Evolutionary conservation across 306 rosid species (phyloP), one percentile per base, ranked within the genome.

Genomic region (Lathyrus sativus): DNA sequence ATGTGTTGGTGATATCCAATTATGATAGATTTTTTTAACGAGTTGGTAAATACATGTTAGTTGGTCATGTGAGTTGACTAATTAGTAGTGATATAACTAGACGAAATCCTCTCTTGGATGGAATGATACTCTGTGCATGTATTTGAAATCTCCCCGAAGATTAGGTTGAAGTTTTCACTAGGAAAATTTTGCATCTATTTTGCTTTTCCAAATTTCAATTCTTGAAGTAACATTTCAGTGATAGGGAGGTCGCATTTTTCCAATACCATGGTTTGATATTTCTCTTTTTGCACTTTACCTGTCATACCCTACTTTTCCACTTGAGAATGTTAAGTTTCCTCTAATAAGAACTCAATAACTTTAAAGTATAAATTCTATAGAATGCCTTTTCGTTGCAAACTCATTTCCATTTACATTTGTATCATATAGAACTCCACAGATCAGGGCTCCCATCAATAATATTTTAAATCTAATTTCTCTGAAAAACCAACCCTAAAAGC

Each of bases 271-370:
- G 13, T 29, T 69, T 64, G 48, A n/a, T 68, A 39, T 45, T 62
- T 69, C 55, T n/a, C 53, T 76, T n/a, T 53, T 68, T 76, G 66
- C 51, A 11, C 67, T 42, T 76, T 60, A n/a, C 44, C 35, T 18
- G 17, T 29, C 17, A 22, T 11, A n/a, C 48, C 59, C 11, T 4
- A n/a, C n/a, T n/a, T n/a, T n/a, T n/a, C n/a, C n/a, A n/a, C n/a
- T n/a, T n/a, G n/a, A n/a, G n/a, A n/a, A n/a, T n/a, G n/a, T n/a
- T n/a, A n/a, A n/a, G n/a, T n/a, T n/a, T n/a, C n/a, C n/a, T n/a
- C n/a, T n/a, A n/a, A n/a, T n/a, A n/a, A n/a, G n/a, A n/a, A n/a
- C n/a, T n/a, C n/a, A n/a, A n/a, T 19, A 33, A 19, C 19, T 49
- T 48, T 74, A 22, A 38, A 59, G 45, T 75, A 67, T 39, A 56